Evolutionary conservation across 495 filamentous ascomycete species (phyloP).

Genomic region (Saxispiralis lemnorum): DNA sequence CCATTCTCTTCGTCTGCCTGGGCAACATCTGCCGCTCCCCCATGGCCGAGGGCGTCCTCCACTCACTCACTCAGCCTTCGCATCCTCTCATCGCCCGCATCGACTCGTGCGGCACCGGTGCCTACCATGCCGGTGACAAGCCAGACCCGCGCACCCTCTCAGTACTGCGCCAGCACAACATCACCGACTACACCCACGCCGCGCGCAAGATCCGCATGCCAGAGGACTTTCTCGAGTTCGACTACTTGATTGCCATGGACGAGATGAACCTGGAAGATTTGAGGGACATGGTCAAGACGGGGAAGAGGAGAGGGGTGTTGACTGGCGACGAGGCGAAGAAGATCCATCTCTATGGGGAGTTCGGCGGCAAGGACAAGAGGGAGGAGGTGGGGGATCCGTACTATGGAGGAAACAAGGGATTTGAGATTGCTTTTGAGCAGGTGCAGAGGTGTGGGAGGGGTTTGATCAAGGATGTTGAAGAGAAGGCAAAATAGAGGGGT

Average conservation of each 20-base stretch:
- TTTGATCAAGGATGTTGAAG: slow-evolving; percentile 37
- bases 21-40: slow-evolving; percentile 93
- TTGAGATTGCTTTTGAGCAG: slow-evolving; percentile 75
- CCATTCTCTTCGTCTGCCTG: slow-evolving; percentile 85
- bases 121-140: slow-evolving; percentile 55
- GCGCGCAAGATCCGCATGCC: slow-evolving; percentile 51
- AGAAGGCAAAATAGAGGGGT: slow-evolving; percentile 3
- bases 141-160: slow-evolving; percentile 76
- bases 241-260: slow-evolving; percentile 94
- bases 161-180: slow-evolving; percentile 52
- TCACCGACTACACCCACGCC: slow-evolving; percentile 55
- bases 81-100: slow-evolving; percentile 47
- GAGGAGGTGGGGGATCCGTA: slow-evolving; percentile 82
- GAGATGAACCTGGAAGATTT: slow-evolving; percentile 61
- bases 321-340: slow-evolving; percentile 26
- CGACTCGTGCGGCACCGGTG: slow-evolving; percentile 79
- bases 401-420: slow-evolving; percentile 68
- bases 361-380: slow-evolving; percentile 40
- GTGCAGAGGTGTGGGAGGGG: slow-evolving; percentile 59
- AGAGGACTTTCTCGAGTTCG: slow-evolving; percentile 63
- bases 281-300: slow-evolving; percentile 36
- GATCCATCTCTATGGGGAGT: slow-evolving; percentile 75
- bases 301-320: slow-evolving; percentile 33
- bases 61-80: slow-evolving; percentile 36
- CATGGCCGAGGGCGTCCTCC: slow-evolving; percentile 92